Evolutionary conservation across 108 stramenopile genomes (phyloP).

Genomic region (Seminavis robusta): DNA sequence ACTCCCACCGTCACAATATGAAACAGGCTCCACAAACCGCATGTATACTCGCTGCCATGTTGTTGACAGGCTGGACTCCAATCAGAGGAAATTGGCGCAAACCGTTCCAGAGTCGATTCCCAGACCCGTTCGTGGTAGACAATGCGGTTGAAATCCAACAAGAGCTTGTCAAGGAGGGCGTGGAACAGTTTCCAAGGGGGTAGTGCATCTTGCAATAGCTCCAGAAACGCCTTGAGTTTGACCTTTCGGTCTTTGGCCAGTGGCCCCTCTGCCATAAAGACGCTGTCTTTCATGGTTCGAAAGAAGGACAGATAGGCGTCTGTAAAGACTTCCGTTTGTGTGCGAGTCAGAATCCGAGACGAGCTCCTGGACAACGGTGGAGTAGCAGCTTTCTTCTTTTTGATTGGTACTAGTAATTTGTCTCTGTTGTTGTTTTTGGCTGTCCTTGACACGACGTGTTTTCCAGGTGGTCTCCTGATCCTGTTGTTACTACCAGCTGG

Average conservation of each 20-base stretch:
- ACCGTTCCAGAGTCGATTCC: slow-evolving; percentile 26
- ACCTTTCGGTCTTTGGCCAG: not conserved
- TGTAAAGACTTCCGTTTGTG: slow-evolving; percentile 31
- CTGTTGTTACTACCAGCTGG: too few species aligned
- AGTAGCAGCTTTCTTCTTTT: too few species aligned
- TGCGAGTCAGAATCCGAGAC: slow-evolving; percentile 38
- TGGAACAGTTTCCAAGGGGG: slow-evolving; percentile 41
- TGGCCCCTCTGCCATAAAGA: slow-evolving; percentile 24
- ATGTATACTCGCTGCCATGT: slow-evolving; percentile 45
- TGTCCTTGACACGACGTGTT: too few species aligned
- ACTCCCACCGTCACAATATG: slow-evolving; percentile 66
- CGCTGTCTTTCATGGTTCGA: slow-evolving; percentile 46
- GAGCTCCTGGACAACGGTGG: too few species aligned
- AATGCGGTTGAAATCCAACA: slow-evolving; percentile 41
- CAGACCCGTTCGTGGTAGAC: slow-evolving; percentile 31
- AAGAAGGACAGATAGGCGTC: slow-evolving; percentile 73
- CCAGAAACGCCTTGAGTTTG: slow-evolving; percentile 18
- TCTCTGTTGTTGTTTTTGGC: too few species aligned
- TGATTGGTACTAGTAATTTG: too few species aligned
- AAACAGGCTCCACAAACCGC: slow-evolving; percentile 70
- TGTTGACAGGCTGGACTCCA: slow-evolving; percentile 36
- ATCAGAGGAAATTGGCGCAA: slow-evolving; percentile 9
- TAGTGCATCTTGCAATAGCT: slow-evolving; percentile 7
- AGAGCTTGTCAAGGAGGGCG: slow-evolving; percentile 30
- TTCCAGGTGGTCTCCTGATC: too few species aligned